Percentiles rank a stretch among this genome's conserved stretches.
Conservation (phyloP, 1,139 yeast genomes). For the Saccharomyces uvarum region DNA sequence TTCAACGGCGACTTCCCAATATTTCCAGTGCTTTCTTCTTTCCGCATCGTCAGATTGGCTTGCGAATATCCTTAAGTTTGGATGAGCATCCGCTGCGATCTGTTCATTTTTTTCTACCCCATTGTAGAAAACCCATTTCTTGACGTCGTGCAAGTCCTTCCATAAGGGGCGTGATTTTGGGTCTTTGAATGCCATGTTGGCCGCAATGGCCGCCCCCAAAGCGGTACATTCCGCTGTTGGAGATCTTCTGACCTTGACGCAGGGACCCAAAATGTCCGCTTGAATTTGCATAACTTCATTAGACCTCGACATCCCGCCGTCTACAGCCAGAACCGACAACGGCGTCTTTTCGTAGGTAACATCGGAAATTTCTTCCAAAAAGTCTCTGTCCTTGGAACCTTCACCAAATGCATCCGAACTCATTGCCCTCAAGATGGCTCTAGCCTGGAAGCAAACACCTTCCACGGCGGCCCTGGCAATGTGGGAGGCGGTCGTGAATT, state of each 20-base stretch:
- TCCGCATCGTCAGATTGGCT: conserved; percentile 54
- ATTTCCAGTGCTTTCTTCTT: conserved; percentile 58
- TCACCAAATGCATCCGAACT: conserved; percentile 62
- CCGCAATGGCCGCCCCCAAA: conserved; percentile 92
- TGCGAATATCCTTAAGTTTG: conserved; percentile 35
- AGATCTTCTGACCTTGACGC: conserved; percentile 77
- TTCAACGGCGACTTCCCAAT: conserved; percentile 78
- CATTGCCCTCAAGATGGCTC: conserved; percentile 89
- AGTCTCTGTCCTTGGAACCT: conserved; percentile 31
- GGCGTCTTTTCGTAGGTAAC: conserved; percentile 38
- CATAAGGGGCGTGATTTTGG: conserved; percentile 56
- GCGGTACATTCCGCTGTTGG: conserved; percentile 88
- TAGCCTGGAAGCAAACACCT: conserved; percentile 90
- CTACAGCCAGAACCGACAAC: conserved; percentile 62
- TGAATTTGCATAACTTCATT: conserved; percentile 91
- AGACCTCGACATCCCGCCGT: conserved; percentile 93
- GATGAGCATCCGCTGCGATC: conserved; percentile 11
- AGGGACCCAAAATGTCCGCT: conserved; percentile 81
- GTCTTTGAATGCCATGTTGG: conserved; percentile 64
- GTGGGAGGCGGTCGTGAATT: conserved; percentile 78
- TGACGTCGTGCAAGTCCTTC: conserved; percentile 65
- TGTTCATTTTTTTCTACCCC: conserved; percentile 29
- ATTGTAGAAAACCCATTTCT: conserved; percentile 28
- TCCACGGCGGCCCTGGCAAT: conserved; percentile 91
- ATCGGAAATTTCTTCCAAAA: conserved; percentile 34